Percentiles rank a stretch among this genome's conserved stretches.
Conservation (phyloP, 2,329 filamentous ascomycete species). For the Xylaria sp. region DNA sequence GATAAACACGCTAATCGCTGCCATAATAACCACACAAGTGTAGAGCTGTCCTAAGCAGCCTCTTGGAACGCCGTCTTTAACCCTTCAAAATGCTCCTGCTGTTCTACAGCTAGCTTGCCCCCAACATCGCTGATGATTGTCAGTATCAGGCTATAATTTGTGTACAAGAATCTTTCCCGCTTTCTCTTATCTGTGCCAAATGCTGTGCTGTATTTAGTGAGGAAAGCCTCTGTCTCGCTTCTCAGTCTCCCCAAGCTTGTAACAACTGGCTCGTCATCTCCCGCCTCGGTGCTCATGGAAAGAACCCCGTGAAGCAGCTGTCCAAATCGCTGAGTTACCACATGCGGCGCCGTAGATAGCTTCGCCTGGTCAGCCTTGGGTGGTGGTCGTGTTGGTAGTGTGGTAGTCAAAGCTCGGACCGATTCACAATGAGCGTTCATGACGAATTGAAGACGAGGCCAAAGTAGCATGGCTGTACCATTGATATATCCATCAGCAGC, state of each 20-base stretch:
- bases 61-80: conserved; percentile 70
- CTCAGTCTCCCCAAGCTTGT: conserved; percentile 81
- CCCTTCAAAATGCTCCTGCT: conserved; percentile 78
- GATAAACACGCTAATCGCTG: conserved; percentile 21
- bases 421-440: conserved; percentile 95
- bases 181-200: conserved; percentile 81
- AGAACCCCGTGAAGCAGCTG: conserved; percentile 90
- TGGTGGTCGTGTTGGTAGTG: conserved; percentile 58
- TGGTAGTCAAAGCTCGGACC: conserved; percentile 71
- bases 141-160: conserved; percentile 94
- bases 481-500: conserved; percentile 93
- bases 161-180: conserved; percentile 87
- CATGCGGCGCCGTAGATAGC: conserved; percentile 84
- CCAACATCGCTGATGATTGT: conserved; percentile 86
- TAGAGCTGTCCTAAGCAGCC: conserved; percentile 44
- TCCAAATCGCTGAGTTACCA: conserved; percentile 93
- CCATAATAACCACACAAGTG: background rate
- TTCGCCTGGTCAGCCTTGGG: conserved; percentile 64
- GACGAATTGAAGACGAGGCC: conserved; percentile 93
- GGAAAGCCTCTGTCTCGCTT: conserved; percentile 83
- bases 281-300: conserved; percentile 84
- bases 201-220: conserved; percentile 78
- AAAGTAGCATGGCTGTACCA: conserved; percentile 92
- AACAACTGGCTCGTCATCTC: conserved; percentile 91
- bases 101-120: conserved; percentile 78